phyloP scores from a whole-genome alignment of 2,329 filamentous ascomycete species.

The Fusarium begoniae region DNA sequence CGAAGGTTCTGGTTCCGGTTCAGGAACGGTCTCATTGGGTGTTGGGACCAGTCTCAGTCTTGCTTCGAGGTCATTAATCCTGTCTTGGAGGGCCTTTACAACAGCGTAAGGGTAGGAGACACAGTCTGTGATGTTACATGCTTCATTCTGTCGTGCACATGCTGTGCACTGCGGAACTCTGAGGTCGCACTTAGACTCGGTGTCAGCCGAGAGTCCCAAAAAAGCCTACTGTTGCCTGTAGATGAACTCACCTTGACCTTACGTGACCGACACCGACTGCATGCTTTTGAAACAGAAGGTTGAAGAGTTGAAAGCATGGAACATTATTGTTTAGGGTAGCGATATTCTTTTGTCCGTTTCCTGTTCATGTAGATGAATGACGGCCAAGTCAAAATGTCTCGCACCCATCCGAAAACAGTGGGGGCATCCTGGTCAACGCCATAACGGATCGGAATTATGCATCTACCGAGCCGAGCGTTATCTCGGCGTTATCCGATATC shows the following conservation, averaged over 20 bases:
- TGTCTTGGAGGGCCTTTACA: not conserved
- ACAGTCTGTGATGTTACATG: not conserved
- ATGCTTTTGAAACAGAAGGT: not conserved
- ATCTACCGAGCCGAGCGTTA: not conserved
- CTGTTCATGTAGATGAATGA: fast-evolving
- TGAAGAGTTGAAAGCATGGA: not conserved
- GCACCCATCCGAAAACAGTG: not conserved
- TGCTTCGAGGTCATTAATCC: not conserved
- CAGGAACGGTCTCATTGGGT: not conserved
- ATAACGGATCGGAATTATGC: not conserved
- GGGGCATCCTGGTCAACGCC: not conserved
- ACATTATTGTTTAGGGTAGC: not conserved
- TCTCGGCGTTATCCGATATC: not conserved
- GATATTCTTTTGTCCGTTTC: too few relatives aligned
- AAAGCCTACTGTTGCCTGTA: fast-evolving
- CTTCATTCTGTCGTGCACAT: not conserved
- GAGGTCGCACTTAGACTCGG: conserved; percentile 1
- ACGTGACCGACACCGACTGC: not conserved
- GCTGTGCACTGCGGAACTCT: not conserved
- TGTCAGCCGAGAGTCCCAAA: not conserved
- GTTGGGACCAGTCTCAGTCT: not conserved
- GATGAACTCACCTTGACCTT: not conserved
- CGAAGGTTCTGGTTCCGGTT: not conserved
- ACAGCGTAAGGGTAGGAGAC: not conserved
- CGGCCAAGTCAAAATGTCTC: not conserved